These are phyloP conservation scores for Pseudogymnoascus sp. DNA, from an alignment of 2,329 filamentous ascomycete species.

Conservation along the genomic window DNA sequence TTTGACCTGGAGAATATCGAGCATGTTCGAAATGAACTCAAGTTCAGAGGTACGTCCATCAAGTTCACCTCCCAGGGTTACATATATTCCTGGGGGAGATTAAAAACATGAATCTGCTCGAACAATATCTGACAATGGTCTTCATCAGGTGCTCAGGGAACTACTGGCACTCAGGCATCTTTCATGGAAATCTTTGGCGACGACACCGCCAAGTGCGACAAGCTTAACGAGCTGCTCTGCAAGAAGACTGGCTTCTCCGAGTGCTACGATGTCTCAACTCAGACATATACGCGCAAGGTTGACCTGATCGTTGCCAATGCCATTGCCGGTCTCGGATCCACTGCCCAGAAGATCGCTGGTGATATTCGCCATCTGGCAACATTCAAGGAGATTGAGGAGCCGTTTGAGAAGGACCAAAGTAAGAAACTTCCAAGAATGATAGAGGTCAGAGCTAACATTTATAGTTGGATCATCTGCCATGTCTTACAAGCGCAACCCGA, in stretches of 20 bases:
- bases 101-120: background rate
- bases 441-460: background rate
- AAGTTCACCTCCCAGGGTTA: constrained; percentile 1
- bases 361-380: constrained; percentile 69
- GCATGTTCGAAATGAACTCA: constrained; percentile 57
- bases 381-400: constrained; percentile 80
- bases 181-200: constrained; percentile 47
- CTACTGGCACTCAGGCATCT: constrained; percentile 68
- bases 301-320: constrained; percentile 75
- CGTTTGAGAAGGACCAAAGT: constrained; percentile 69
- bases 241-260: constrained; percentile 46
- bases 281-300: constrained; percentile 71
- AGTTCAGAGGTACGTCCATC: constrained; percentile 59
- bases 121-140: background rate
- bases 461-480: constrained; percentile 54
- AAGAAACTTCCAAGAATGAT: background rate
- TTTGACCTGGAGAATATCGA: constrained; percentile 72
- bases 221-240: constrained; percentile 50
- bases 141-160: constrained; percentile 39
- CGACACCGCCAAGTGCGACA: constrained; percentile 43
- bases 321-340: constrained; percentile 71
- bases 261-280: constrained; percentile 46
- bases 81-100: background rate
- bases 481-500: constrained; percentile 43
- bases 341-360: constrained; percentile 64